Evolutionary conservation across 2,329 filamentous ascomycete genomes (phyloP), one percentile per base, ranked within the genome.

Genomic region (Cladobotryum mycophilum): DNA sequence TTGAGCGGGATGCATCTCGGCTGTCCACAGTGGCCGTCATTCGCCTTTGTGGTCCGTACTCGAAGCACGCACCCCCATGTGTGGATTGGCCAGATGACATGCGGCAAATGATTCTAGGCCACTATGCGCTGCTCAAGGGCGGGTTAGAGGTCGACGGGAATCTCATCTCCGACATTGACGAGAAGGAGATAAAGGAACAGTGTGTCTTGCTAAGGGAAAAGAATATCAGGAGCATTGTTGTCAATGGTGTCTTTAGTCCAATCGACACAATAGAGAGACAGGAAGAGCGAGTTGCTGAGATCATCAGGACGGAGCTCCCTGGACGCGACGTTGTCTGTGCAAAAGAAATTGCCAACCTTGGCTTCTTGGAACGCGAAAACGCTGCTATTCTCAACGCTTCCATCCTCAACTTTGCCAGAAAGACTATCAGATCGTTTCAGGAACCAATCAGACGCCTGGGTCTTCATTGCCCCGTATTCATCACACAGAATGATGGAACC

Each of bases 401-500:
- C 2, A 81, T 85, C 34, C 66, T 84, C 11, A 61, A 70, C 0
- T 82, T 83, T 58, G 81, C 80, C 0, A 70, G 73, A 14, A 70
- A 71, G 55, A 84, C 80, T 0, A 82, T 84, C 53, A 67, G 66
- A 9, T 74, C 75, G 1, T 85, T 85, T 55, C 69, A 76, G 20
- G 67, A 70, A 36, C 75, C 81, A 1, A 72, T 84, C 41, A 63
- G 64, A 38, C 67, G 69, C 2, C 64, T 85, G 2, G 70, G 73
- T 0, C 62, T 82, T 1, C 57, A 60, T 1, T 82, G 79, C 41
- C 78, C 78, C 0, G 70, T 82, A 0, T 85, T 81, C 53, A 69
- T 86, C 37, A 82, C 81, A 0, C 76, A 84, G 56, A 85, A 85
- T 45, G 81, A 85, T 55, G 81, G 82, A 1, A 84, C 80, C 0